Percentiles rank a stretch among this genome's conserved stretches.
These are phyloP conservation scores for Aethionema arabicum DNA, from an alignment of 345 rosid species.

Conservation along the genomic window DNA sequence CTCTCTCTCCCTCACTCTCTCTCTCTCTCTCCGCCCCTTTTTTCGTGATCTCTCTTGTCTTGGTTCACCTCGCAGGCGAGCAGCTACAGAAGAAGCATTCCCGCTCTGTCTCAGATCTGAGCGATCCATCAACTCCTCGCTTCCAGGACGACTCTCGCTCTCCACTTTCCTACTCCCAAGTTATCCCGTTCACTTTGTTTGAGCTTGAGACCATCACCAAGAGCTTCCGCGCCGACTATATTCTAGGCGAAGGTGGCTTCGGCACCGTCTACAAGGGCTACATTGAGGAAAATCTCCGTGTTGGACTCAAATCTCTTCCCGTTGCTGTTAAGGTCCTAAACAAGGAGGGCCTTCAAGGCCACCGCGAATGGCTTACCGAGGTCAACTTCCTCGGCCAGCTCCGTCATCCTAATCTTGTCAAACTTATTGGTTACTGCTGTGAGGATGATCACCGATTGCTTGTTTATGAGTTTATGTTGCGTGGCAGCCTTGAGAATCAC, in stretches of 20 bases:
- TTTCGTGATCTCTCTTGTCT: conserved; percentile 20
- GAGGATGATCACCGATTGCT: conserved; percentile 92
- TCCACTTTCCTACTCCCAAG: conserved; percentile 59
- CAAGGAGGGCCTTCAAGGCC: conserved; percentile 97
- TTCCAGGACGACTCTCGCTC: conserved; percentile 65
- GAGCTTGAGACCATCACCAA: conserved; percentile 97
- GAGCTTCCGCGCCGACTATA: conserved; percentile 96
- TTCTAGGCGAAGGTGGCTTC: conserved; percentile 95
- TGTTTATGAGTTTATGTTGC: conserved; percentile 90
- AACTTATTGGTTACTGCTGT: conserved; percentile 89
- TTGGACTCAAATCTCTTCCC: conserved; percentile 93
- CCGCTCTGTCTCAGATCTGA: conserved; percentile 88
- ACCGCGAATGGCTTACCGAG: conserved; percentile 92
- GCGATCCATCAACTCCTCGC: conserved; percentile 72
- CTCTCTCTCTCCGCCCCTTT: conserved; percentile 26
- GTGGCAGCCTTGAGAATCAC: conserved; percentile 97
- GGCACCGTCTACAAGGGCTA: conserved; percentile 96
- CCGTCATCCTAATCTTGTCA: conserved; percentile 94
- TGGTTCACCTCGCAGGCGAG: conserved; percentile 52
- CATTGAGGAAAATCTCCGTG: conserved; percentile 89
- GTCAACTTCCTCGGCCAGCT: conserved; percentile 82
- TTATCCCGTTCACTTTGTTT: conserved; percentile 76
- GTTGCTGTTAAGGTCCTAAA: conserved; percentile 96
- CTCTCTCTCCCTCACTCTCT: neutral
- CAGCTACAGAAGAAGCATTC: conserved; percentile 72